phyloP scores from a whole-genome alignment of 305 asterid species.

The Ajuga reptans region DNA sequence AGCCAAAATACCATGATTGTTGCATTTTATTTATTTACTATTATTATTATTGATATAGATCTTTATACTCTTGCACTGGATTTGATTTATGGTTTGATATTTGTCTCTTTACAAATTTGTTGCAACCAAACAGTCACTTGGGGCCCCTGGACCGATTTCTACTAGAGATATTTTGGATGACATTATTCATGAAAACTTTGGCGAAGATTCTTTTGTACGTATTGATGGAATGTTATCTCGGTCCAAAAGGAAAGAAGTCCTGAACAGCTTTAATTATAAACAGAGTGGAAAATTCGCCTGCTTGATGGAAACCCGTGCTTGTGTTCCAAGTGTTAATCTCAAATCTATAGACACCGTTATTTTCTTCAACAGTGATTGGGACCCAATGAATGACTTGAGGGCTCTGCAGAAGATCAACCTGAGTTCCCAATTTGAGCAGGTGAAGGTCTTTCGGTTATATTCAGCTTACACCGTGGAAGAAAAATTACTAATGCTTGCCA shows the following conservation, averaged over 20 bases:
- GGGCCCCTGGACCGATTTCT: slow-evolving; percentile 30
- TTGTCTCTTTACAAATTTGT: not conserved
- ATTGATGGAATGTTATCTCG: slow-evolving; percentile 28
- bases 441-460: slow-evolving; percentile 57
- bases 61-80: not conserved
- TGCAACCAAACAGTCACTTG: slow-evolving; percentile 29
- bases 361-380: slow-evolving; percentile 60
- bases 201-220: slow-evolving; percentile 39
- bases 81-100: not conserved
- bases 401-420: slow-evolving; percentile 45
- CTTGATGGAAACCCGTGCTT: slow-evolving; percentile 50
- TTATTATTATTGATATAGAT: not conserved
- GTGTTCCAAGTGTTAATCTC: slow-evolving; percentile 39
- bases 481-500: slow-evolving; percentile 42
- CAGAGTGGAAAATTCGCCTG: slow-evolving; percentile 34
- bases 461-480: slow-evolving; percentile 55
- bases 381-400: slow-evolving; percentile 51
- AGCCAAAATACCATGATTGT: not conserved
- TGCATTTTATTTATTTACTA: not conserved
- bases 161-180: slow-evolving; percentile 57
- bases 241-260: slow-evolving; percentile 22
- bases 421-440: slow-evolving; percentile 35
- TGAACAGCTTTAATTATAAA: slow-evolving; percentile 34
- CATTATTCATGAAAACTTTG: slow-evolving; percentile 42
- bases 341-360: slow-evolving; percentile 37